These are phyloP conservation scores for Emericellopsis terricola DNA, from an alignment of 495 filamentous ascomycete species.

Conservation along the genomic window DNA sequence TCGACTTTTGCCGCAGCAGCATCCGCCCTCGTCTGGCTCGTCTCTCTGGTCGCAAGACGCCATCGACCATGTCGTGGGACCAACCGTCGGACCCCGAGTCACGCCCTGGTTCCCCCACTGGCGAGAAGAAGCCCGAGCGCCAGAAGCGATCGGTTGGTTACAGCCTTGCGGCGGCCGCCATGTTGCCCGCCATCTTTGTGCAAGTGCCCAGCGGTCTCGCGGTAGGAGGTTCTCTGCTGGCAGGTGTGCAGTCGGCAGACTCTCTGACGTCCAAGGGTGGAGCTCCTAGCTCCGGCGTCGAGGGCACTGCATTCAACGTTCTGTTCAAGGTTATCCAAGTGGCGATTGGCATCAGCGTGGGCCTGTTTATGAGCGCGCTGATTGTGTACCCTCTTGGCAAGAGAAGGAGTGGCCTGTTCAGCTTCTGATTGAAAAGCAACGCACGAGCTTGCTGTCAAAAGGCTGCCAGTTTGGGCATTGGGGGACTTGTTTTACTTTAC, in stretches of 20 bases:
- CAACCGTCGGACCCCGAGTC: background rate
- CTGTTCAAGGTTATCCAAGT: slow-evolving; percentile 79
- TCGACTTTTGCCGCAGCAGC: slow-evolving; percentile 9
- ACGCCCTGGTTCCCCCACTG: slow-evolving; percentile 4
- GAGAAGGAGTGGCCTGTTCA: slow-evolving; percentile 75
- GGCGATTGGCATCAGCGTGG: slow-evolving; percentile 84
- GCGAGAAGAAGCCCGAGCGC: slow-evolving; percentile 1
- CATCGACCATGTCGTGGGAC: background rate
- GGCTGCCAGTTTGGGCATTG: no score
- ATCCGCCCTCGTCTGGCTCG: slow-evolving; percentile 9
- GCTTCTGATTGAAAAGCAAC: slow-evolving; percentile 39
- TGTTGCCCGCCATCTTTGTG: slow-evolving; percentile 88
- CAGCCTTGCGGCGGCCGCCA: slow-evolving; percentile 70
- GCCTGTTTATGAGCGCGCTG: slow-evolving; percentile 69
- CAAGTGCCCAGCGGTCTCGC: slow-evolving; percentile 84
- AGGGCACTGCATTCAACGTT: slow-evolving; percentile 58
- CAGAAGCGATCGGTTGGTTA: slow-evolving; percentile 25
- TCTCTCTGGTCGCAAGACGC: slow-evolving; percentile 1
- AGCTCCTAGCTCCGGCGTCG: slow-evolving; percentile 8
- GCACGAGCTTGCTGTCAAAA: background rate
- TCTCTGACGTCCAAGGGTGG: slow-evolving; percentile 35
- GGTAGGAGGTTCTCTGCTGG: slow-evolving; percentile 63
- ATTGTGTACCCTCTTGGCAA: slow-evolving; percentile 87
- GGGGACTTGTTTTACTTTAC: no score
- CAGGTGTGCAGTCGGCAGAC: slow-evolving; percentile 71